A percentile compares a stretch with the other conserved stretches of the same genome.
Evolutionary conservation across 208 protist species (phyloP).

Genomic region (Leishmania guyanensis): DNA sequence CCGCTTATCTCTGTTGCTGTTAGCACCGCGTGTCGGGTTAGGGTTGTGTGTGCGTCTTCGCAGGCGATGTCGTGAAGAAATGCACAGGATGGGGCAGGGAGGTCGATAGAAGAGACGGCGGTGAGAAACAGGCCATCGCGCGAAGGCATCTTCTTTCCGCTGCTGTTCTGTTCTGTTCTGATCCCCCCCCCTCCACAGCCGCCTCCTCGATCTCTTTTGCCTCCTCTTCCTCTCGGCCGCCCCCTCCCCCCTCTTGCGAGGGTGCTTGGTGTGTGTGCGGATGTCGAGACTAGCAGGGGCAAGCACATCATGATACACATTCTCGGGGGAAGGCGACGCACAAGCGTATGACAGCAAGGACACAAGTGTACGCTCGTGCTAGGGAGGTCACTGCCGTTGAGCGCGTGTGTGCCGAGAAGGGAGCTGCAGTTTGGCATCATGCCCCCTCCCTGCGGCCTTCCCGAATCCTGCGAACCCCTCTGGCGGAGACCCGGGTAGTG

Average conservation of each 20-base stretch:
- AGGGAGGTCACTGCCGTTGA: background rate
- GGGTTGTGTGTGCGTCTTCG: background rate
- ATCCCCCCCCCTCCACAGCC: background rate
- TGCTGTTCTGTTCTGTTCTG: background rate
- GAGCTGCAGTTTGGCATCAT: background rate
- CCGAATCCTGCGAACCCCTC: background rate
- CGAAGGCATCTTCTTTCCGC: background rate
- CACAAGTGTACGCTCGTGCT: background rate
- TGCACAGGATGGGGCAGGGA: background rate
- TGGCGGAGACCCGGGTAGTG: background rate
- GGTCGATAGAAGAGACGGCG: background rate
- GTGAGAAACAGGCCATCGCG: background rate
- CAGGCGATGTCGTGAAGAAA: background rate
- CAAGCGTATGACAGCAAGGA: background rate
- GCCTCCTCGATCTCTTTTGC: background rate
- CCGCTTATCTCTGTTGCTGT: no score
- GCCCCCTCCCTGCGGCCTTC: background rate
- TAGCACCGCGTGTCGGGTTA: no score
- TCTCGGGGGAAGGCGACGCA: background rate
- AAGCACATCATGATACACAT: background rate
- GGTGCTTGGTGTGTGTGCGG: background rate
- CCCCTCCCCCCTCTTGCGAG: background rate
- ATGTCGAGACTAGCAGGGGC: background rate
- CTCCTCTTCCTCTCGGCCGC: background rate
- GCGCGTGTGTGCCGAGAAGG: no score